Base-by-base conservation (phyloP, 2,329 filamentous ascomycete species). In the Fusarium duplospermum region DNA sequence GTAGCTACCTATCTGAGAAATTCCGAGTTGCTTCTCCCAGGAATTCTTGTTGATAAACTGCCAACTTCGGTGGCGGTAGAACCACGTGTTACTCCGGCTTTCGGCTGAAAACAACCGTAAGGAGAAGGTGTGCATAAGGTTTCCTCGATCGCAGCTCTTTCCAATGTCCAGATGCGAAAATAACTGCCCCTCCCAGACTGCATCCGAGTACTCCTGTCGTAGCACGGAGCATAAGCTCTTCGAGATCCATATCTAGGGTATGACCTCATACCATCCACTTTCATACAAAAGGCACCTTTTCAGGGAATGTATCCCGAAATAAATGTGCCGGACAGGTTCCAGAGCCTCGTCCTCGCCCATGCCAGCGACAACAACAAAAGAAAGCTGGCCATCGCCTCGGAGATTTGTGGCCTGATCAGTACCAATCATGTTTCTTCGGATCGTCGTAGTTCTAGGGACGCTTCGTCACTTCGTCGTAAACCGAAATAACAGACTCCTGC, bases 331-430 rank as follows among this genome's bases (percentile, higher is more conserved):
- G 35, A 6, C 35, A 36, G 35, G 35, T 36, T 36, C 8, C 6
- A 36, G 13, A 4, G 14, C 35, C 14, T 36, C 35, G 8, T 14
- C 35, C 35, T 36, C 35, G 6, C 35, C 6, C 14, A 36, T 6
- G 14, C 14, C 35, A 36, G 16, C 35, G 35, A 16, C 35, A 36
- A 36, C 35, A 14, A 36, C 35, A 36, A 36, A 36, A 36, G 35
- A 36, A 18, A 36, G 35, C 35, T 36, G 16, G 14, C 14, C 1
- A 36, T 36, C 35, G 35, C 35, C 35, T 36, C 14, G 16, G 16
- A 36, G 35, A 6, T 36, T 89, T 27, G 27, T 27, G 27, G 27
- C 27, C 27, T 27, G 27, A 27, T 4, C 27, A 27, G 27, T 27
- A 27, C 27, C 27, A 4, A 4, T 27, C 4, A 27, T 27, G 4